Evolutionary conservation across 1,139 yeast genomes (phyloP).

Genomic region (Debaryomyces sp.): DNA sequence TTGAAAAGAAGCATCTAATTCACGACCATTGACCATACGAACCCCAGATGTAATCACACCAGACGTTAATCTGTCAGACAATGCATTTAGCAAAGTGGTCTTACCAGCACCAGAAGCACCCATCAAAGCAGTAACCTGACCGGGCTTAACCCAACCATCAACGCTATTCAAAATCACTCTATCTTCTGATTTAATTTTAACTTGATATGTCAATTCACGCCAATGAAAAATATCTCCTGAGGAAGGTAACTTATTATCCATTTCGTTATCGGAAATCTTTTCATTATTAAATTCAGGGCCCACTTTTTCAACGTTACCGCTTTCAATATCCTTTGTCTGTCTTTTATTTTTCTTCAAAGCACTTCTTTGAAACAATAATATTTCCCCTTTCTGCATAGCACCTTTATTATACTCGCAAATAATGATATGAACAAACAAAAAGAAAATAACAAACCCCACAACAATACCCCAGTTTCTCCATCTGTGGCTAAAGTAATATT

Average conservation of each 20-base stretch:
- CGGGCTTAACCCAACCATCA: constrained; percentile 83
- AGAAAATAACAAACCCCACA: constrained; percentile 56
- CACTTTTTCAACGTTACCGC: neutral
- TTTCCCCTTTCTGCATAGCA: constrained; percentile 82
- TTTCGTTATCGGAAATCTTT: neutral
- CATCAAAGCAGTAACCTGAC: constrained; percentile 53
- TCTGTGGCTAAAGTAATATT: constrained; percentile 57
- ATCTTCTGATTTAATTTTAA: constrained; percentile 62
- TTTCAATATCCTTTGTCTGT: neutral
- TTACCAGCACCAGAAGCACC: constrained; percentile 91
- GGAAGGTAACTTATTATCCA: neutral
- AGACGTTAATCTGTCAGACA: constrained; percentile 75
- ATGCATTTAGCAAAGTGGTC: constrained; percentile 72
- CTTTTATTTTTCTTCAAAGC: constrained; percentile 22
- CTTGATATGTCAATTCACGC: constrained; percentile 16
- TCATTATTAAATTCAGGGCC: neutral
- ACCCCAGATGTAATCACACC: constrained; percentile 74
- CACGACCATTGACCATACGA: constrained; percentile 71
- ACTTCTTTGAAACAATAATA: constrained; percentile 58
- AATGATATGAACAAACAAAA: constrained; percentile 56
- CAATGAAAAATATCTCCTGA: neutral
- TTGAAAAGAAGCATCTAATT: constrained; percentile 73
- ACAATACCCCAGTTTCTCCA: constrained; percentile 87
- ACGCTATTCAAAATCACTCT: constrained; percentile 66
- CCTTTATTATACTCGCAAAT: constrained; percentile 70